phyloP scores from a whole-genome alignment of 306 rosid genomes.

The Gleditsia sinensis region DNA sequence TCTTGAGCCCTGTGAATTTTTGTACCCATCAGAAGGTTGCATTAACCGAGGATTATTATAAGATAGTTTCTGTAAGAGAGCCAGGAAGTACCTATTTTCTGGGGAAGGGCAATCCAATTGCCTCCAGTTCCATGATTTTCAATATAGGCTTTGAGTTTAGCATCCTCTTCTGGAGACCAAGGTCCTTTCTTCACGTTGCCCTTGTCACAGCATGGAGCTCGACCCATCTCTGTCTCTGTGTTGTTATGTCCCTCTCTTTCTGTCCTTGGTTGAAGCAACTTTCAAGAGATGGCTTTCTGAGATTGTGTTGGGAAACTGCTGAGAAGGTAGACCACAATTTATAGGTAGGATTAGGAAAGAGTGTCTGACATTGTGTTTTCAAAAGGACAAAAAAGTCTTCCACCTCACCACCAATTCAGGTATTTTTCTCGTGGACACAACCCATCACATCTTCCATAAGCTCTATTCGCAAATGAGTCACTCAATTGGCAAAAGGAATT shows the following conservation, averaged over 20 bases:
- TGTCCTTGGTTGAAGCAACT: conserved; percentile 9
- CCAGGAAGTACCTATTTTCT: conserved; percentile 33
- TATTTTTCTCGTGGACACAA: too few species aligned
- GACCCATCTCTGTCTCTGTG: conserved; percentile 39
- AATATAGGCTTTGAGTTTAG: conserved; percentile 34
- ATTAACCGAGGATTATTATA: too few species aligned
- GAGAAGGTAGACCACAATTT: conserved; percentile 57
- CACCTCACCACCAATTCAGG: conserved; percentile 35
- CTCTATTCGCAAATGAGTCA: too few species aligned
- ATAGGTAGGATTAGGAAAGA: conserved; percentile 62
- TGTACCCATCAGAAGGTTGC: conserved; percentile 16
- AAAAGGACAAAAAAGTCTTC: conserved; percentile 65
- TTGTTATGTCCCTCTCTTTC: conserved; percentile 1
- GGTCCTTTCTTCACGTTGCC: conserved; percentile 45
- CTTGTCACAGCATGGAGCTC: conserved; percentile 48
- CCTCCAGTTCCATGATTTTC: conserved; percentile 34
- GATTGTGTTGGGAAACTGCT: conserved; percentile 56
- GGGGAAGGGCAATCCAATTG: conserved; percentile 44
- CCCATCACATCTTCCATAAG: too few species aligned
- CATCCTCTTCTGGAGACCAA: conserved; percentile 38
- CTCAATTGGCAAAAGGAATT: too few species aligned
- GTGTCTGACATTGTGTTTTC: conserved; percentile 68
- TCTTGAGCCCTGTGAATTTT: conserved; percentile 74
- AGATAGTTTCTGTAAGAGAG: not conserved
- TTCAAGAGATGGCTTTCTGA: conserved; percentile 29